Evolutionary conservation across 257 asterid genomes (phyloP).

Genomic region (Solanum chmielewskii): DNA sequence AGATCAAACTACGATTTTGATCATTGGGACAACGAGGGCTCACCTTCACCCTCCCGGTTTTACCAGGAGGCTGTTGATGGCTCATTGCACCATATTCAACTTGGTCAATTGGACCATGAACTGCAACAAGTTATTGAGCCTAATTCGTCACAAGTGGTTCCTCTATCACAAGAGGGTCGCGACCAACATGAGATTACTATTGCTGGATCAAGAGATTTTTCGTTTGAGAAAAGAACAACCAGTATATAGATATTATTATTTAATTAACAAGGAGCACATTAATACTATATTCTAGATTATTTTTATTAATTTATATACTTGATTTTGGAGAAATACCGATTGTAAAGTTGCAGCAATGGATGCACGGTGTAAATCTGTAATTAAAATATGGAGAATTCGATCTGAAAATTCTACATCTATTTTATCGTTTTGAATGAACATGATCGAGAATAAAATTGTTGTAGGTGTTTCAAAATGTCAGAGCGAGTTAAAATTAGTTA

Average conservation of each 20-base stretch:
- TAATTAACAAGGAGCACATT: neutral
- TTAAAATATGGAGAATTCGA: neutral
- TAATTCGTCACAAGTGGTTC: neutral
- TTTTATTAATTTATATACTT: neutral
- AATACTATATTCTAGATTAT: neutral
- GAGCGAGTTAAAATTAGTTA: neutral
- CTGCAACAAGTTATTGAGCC: neutral
- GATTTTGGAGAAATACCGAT: neutral
- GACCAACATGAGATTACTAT: neutral
- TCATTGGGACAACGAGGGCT: constrained; percentile 23
- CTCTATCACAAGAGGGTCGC: neutral
- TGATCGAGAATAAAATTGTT: neutral
- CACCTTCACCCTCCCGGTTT: constrained; percentile 33
- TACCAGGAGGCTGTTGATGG: constrained; percentile 11
- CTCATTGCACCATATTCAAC: constrained; percentile 9
- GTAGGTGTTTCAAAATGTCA: neutral
- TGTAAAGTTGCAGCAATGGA: neutral
- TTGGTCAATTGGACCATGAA: neutral
- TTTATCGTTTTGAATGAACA: neutral
- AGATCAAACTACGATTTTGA: constrained; percentile 19
- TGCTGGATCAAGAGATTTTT: neutral
- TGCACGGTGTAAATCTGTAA: neutral
- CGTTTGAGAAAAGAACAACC: neutral
- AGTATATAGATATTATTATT: neutral
- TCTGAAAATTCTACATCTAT: neutral